A percentile compares a stretch with the other conserved stretches of the same genome.
phyloP scores from a whole-genome alignment of 305 asterid species.

The Solanum chacoense region DNA sequence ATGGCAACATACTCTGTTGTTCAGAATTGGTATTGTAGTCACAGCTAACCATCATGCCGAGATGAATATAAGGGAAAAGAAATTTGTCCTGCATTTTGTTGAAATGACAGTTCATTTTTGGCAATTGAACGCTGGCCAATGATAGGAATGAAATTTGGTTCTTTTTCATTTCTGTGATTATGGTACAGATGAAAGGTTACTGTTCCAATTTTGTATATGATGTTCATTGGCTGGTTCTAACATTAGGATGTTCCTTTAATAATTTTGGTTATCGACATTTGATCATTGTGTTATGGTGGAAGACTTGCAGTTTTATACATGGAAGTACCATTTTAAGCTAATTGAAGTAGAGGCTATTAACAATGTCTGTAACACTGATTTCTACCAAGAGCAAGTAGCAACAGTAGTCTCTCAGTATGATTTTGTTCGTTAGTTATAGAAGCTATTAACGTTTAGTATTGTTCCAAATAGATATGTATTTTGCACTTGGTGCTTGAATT shows the following conservation, averaged over 20 bases:
- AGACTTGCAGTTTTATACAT: not conserved
- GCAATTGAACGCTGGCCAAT: not conserved
- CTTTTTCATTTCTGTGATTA: not conserved
- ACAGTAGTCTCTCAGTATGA: not conserved
- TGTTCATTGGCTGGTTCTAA: not conserved
- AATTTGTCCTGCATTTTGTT: not conserved
- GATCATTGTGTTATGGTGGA: not conserved
- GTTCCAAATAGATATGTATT: not conserved
- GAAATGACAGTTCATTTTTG: not conserved
- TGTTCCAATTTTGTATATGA: slow-evolving; percentile 2
- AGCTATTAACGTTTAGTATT: not conserved
- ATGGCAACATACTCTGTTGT: not conserved
- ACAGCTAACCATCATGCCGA: not conserved
- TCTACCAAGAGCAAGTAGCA: not conserved
- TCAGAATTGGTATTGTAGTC: not conserved
- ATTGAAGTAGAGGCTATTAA: not conserved
- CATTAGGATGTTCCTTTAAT: not conserved
- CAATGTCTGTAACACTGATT: not conserved
- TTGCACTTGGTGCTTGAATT: not conserved
- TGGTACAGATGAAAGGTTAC: not conserved
- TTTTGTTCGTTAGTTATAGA: not conserved
- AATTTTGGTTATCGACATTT: not conserved
- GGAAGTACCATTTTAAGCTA: not conserved
- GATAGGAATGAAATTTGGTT: not conserved
- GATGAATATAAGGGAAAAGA: not conserved